Evolutionary conservation across 108 stramenopile species (phyloP).

Genomic region (Cyclotella baltica): DNA sequence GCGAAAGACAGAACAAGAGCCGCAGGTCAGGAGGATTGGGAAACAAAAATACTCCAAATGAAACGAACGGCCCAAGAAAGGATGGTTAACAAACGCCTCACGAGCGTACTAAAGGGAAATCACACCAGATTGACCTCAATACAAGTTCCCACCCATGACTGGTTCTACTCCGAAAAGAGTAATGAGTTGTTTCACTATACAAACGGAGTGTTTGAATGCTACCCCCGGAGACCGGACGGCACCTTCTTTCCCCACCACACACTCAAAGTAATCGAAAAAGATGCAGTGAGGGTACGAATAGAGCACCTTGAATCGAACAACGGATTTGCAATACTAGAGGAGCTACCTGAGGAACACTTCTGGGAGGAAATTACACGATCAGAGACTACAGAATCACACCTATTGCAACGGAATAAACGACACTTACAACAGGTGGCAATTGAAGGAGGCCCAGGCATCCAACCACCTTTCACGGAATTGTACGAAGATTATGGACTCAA

Average conservation of each 20-base stretch:
- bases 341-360: not conserved
- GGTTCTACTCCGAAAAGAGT: constrained; percentile 12
- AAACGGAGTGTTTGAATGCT: not conserved
- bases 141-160: constrained; percentile 7
- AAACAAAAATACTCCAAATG: not conserved
- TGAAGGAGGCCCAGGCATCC: no score
- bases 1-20: not conserved
- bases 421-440: no score
- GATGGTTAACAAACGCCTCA: not conserved
- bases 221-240: not conserved
- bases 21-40: not conserved
- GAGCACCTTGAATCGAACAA: no score
- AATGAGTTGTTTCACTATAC: not conserved
- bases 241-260: not conserved
- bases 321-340: not conserved
- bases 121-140: not conserved
- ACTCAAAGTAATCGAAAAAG: not conserved
- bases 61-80: not conserved
- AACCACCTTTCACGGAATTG: no score
- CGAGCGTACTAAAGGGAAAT: not conserved
- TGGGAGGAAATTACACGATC: not conserved
- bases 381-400: not conserved
- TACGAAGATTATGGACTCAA: no score
- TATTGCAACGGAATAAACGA: not conserved
- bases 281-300: not conserved